Evolutionary conservation across 768 basidiomycete genomes (phyloP), one percentile per base, ranked within the genome.

Genomic region (Nidula microcarpa): DNA sequence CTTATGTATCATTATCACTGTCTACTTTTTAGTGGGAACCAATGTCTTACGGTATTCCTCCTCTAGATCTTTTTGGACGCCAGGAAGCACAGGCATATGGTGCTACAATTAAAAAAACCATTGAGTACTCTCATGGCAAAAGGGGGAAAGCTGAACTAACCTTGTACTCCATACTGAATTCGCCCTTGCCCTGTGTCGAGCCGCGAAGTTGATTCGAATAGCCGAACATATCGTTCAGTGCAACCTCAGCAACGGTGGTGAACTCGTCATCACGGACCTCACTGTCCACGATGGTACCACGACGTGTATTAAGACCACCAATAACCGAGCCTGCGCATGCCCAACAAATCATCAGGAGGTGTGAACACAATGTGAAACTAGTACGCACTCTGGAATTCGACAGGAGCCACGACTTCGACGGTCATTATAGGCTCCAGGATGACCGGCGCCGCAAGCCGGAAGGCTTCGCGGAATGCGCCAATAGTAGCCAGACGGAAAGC

Each of bases 361-460:
- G 33, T 33, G 39, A 32, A 14, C 30, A n/a, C 17, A 49, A 10
- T 35, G 36, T 46, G 11, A 16, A 10, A 9, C 17, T 41, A 16
- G 13, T 17, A 73, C 76, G 49, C 66, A 79, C 89, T 89, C 68
- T 99, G 97, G 80, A 98, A 99, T 65, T 99, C 97, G 10, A 83
- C 78, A 2, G 97, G 97, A 0, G 96, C 95, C 37, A 98, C 87
- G 30, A 98, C 92, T 63, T 99, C 96, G 36, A 99, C 96, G 13
- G 83, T 91, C 96, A 99, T 99, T 71, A 98, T 88, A n/a, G 96
- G 96, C 66, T 99, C 96, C 39, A 99, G 73, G 52, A 99, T 87
- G 50, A 92, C 86, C 0, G 92, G 86, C 49, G 75, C 76, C 44
- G 91, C 86, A 57, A 79, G 79, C 57, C 77, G 75, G 77, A 89